A percentile compares a stretch with the other conserved stretches of the same genome.
These are phyloP conservation scores for Candida dajiaensis DNA, from an alignment of 805 yeast species.

Conservation along the genomic window DNA sequence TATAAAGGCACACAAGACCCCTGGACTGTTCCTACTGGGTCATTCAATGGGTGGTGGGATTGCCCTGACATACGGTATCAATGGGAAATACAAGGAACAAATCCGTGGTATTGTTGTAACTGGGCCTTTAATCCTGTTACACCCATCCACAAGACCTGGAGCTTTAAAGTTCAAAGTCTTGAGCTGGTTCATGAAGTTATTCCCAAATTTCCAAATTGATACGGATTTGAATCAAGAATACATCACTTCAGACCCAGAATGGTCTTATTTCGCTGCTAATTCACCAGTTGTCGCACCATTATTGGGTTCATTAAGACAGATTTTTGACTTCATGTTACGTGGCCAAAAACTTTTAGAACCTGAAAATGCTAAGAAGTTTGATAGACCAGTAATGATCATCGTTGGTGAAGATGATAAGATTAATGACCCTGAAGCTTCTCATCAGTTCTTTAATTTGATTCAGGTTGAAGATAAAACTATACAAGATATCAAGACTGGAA, in stretches of 20 bases:
- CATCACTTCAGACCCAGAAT: conserved; percentile 43
- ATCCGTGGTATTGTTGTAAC: conserved; percentile 42
- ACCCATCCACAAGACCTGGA: conserved; percentile 56
- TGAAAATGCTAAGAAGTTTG: conserved; percentile 24
- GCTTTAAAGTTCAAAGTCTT: conserved; percentile 33
- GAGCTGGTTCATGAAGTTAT: conserved; percentile 33
- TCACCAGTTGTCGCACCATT: conserved; percentile 40
- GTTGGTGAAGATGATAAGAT: conserved; percentile 64
- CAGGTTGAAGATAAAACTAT: conserved; percentile 16
- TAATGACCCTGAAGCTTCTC: conserved; percentile 34
- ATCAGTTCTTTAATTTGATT: conserved; percentile 10
- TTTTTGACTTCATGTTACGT: conserved; percentile 50
- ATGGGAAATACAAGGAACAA: conserved; percentile 43
- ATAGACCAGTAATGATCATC: conserved; percentile 45
- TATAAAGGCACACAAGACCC: conserved; percentile 16
- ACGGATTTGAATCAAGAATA: conserved; percentile 51
- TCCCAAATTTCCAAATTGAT: conserved; percentile 48
- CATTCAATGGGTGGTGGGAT: conserved; percentile 86
- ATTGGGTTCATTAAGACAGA: conserved; percentile 48
- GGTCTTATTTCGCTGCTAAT: conserved; percentile 38
- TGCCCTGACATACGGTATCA: conserved; percentile 51
- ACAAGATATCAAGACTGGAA: conserved; percentile 25
- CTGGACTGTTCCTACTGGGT: conserved; percentile 50
- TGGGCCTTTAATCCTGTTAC: conserved; percentile 57
- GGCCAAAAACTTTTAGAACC: conserved; percentile 47